phyloP scores from a whole-genome alignment of 768 basidiomycete genomes.

The Podaxis sp. region DNA sequence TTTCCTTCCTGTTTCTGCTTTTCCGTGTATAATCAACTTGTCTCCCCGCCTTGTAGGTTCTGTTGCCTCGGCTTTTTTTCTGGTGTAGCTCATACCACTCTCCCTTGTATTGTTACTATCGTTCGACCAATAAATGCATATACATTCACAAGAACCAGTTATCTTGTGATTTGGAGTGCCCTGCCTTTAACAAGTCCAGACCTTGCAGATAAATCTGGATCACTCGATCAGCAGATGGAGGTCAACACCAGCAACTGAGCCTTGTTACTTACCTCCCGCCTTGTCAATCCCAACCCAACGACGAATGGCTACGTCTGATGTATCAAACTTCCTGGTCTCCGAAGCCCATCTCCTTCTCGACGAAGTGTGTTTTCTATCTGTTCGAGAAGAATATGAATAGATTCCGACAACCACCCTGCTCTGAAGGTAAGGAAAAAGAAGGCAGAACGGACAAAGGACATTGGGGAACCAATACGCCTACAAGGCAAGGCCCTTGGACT shows the following conservation, averaged over 20 bases:
- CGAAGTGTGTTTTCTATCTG: constrained; percentile 38
- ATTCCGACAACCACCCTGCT: not conserved
- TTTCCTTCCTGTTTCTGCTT: constrained; percentile 4
- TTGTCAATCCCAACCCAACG: not conserved
- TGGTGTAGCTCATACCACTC: constrained; percentile 12
- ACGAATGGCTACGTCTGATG: constrained; percentile 19
- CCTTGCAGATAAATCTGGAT: too few species aligned
- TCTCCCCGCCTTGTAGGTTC: constrained; percentile 1
- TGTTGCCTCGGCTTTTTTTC: constrained; percentile 5
- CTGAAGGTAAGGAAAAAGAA: constrained; percentile 68
- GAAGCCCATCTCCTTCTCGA: constrained; percentile 66
- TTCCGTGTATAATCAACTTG: constrained; percentile 11
- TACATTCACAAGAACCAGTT: not conserved
- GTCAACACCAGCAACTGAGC: too few species aligned
- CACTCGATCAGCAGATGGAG: too few species aligned
- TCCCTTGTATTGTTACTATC: constrained; percentile 9
- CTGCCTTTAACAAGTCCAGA: not conserved
- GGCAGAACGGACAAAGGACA: constrained; percentile 58
- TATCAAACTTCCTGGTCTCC: constrained; percentile 62
- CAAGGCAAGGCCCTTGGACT: constrained; percentile 72
- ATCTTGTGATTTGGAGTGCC: not conserved
- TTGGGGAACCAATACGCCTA: constrained; percentile 79
- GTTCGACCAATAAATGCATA: constrained; percentile 4
- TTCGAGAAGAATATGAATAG: constrained; percentile 11
- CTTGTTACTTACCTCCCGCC: not conserved